These are phyloP conservation scores for Aspergillus novoparasiticus DNA, from an alignment of 2,329 filamentous ascomycete genomes.

Conservation along the genomic window DNA sequence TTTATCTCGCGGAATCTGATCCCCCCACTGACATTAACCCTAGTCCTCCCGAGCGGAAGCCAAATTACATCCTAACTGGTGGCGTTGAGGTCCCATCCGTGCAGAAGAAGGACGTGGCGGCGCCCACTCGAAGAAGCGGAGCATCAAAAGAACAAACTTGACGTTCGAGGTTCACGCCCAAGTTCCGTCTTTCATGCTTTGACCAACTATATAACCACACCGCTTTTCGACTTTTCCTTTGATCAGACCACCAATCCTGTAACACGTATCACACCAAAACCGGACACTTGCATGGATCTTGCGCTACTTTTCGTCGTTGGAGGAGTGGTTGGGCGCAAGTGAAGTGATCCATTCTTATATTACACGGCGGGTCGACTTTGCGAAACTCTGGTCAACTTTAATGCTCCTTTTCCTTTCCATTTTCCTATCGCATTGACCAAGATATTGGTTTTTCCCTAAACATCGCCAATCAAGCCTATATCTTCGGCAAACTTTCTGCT, in stretches of 20 bases:
- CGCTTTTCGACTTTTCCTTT: constrained; percentile 15
- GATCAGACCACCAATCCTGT: constrained; percentile 20
- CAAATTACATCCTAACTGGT: not conserved
- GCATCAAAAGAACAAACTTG: not conserved
- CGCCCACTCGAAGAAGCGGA: not conserved
- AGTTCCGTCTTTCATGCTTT: constrained; percentile 7
- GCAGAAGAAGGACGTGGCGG: constrained; percentile 3
- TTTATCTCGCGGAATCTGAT: not conserved
- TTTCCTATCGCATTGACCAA: not conserved
- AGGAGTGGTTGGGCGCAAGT: constrained; percentile 16
- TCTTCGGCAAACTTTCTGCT: not conserved
- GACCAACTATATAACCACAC: constrained; percentile 14
- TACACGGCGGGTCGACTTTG: constrained; percentile 2
- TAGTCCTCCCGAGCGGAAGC: not conserved
- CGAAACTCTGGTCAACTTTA: not conserved
- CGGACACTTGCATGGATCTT: constrained; percentile 18
- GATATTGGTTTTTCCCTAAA: not conserved
- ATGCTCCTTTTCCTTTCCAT: not conserved
- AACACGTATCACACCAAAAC: constrained; percentile 16
- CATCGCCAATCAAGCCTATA: not conserved
- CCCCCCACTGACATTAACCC: not conserved
- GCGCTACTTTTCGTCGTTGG: constrained; percentile 14
- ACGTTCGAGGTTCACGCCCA: constrained; percentile 12
- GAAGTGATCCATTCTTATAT: constrained; percentile 3
- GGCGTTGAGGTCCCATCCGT: not conserved